These are phyloP conservation scores for Pleurotus giganteus DNA, from an alignment of 768 basidiomycete species.

Conservation along the genomic window DNA sequence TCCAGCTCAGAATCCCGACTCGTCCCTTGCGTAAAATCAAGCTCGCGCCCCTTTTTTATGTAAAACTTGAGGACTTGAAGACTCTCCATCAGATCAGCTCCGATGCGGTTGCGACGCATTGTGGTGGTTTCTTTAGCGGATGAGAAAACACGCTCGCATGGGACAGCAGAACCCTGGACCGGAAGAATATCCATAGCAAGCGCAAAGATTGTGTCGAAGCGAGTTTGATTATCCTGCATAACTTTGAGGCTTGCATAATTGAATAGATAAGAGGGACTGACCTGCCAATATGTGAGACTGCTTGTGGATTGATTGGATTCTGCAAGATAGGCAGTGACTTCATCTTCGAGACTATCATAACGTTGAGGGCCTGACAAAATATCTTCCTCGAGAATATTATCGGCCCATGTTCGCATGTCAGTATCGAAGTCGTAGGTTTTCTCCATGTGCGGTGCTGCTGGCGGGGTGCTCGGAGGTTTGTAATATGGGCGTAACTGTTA, in stretches of 20 bases:
- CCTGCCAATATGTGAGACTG: conserved; percentile 21
- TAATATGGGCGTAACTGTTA: neutral
- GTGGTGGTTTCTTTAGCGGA: conserved; percentile 29
- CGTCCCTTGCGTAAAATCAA: conserved; percentile 24
- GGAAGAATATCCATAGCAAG: conserved; percentile 28
- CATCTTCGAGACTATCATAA: conserved; percentile 12
- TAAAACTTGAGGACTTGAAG: conserved; percentile 30
- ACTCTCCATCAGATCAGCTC: conserved; percentile 22
- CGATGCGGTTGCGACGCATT: conserved; percentile 20
- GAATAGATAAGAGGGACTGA: conserved; percentile 6
- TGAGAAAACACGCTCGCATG: conserved; percentile 29
- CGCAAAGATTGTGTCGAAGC: conserved; percentile 25
- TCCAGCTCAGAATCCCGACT: conserved; percentile 13
- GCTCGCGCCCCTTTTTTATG: conserved; percentile 17
- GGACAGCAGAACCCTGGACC: conserved; percentile 31
- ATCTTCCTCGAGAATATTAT: conserved; percentile 5
- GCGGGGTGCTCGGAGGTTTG: neutral
- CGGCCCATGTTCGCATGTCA: conserved; percentile 12
- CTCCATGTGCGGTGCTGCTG: neutral
- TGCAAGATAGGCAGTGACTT: conserved; percentile 17
- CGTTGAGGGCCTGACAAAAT: neutral
- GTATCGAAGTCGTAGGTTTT: neutral
- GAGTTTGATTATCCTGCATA: conserved; percentile 18
- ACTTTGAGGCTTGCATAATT: neutral
- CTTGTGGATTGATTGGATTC: conserved; percentile 10